Percentiles rank a stretch among this genome's conserved stretches.
Conservation (phyloP, 371 early-diverging fungal genomes). For the Fennellomyces sp. region DNA sequence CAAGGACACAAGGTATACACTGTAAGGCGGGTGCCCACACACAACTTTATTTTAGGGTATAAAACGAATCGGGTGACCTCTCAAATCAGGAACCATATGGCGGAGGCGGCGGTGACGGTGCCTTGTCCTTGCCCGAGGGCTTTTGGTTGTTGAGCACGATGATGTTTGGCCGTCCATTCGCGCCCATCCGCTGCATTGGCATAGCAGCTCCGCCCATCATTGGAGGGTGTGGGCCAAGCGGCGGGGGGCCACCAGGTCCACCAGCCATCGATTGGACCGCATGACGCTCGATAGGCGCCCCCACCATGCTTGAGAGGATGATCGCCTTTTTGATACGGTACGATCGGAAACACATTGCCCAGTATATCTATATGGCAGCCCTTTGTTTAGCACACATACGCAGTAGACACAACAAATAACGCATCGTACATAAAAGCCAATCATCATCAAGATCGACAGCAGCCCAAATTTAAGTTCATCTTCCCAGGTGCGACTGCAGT, state of each 20-base stretch:
- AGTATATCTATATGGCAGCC: slow-evolving; percentile 11
- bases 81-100: background rate
- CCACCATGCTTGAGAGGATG: slow-evolving; percentile 1
- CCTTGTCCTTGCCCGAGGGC: slow-evolving; percentile 9
- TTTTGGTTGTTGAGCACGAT: slow-evolving; percentile 29
- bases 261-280: background rate
- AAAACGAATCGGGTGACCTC: background rate
- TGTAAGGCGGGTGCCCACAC: background rate
- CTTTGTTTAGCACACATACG: background rate
- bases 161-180: slow-evolving; percentile 15
- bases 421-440: slow-evolving; percentile 24
- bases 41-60: background rate
- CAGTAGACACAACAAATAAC: background rate
- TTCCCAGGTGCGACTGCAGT: slow-evolving; percentile 26
- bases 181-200: background rate
- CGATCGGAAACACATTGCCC: slow-evolving; percentile 25
- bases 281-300: slow-evolving; percentile 1
- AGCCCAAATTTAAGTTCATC: slow-evolving; percentile 27
- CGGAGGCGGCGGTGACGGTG: background rate
- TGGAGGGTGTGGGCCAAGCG: background rate
- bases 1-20: no score
- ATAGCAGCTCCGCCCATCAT: background rate
- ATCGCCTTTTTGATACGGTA: slow-evolving; percentile 17
- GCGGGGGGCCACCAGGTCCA: background rate
- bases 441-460: slow-evolving; percentile 21